Conservation (phyloP, 2,329 filamentous ascomycete genomes). For the Pyricularia sp. region DNA sequence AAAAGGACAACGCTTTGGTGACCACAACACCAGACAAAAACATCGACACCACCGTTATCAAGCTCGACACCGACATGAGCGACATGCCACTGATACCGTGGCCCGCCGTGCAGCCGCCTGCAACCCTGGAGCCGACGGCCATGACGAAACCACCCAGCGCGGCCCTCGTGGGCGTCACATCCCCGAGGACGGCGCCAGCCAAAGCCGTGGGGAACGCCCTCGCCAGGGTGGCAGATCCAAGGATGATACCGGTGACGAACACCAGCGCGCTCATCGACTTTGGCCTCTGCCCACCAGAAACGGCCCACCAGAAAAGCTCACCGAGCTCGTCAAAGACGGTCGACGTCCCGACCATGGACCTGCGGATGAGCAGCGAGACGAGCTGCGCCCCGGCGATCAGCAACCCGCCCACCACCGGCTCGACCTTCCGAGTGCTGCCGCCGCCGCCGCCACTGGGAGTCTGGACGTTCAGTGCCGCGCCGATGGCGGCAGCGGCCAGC, state of each 20-base stretch:
- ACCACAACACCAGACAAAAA: slow-evolving; percentile 34
- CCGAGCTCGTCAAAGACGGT: slow-evolving; percentile 48
- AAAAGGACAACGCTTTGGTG: neutral
- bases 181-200: slow-evolving; percentile 8
- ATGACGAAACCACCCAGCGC: slow-evolving; percentile 42
- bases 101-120: slow-evolving; percentile 54
- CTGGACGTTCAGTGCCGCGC: slow-evolving; percentile 22
- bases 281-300: neutral
- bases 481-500: slow-evolving; percentile 20
- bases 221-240: slow-evolving; percentile 13
- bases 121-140: slow-evolving; percentile 46
- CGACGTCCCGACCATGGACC: slow-evolving; percentile 46
- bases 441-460: slow-evolving; percentile 11
- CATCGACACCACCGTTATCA: slow-evolving; percentile 44
- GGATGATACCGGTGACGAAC: slow-evolving; percentile 3
- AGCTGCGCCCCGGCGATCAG: slow-evolving; percentile 46
- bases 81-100: slow-evolving; percentile 57
- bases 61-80: slow-evolving; percentile 47
- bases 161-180: slow-evolving; percentile 24
- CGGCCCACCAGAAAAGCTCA: slow-evolving; percentile 29
- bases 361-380: slow-evolving; percentile 38
- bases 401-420: slow-evolving; percentile 41
- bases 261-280: slow-evolving; percentile 1
- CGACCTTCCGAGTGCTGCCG: slow-evolving; percentile 3
- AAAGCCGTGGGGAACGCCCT: slow-evolving; percentile 14